Evolutionary conservation across 768 basidiomycete genomes (phyloP).

Genomic region (Tricholoma flavovirens): DNA sequence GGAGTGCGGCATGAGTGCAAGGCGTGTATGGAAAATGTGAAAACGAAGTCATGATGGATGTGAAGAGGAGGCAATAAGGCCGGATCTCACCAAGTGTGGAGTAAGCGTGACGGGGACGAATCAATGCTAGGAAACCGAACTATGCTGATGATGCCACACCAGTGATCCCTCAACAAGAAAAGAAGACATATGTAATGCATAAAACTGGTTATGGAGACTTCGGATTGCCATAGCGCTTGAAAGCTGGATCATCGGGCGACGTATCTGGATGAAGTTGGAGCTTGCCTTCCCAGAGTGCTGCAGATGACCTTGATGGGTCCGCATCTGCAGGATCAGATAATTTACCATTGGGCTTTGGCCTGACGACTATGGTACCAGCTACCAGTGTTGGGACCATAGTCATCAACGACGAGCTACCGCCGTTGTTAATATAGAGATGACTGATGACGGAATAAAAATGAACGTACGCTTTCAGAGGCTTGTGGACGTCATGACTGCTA

Average conservation of each 20-base stretch:
- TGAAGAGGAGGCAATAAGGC: background rate
- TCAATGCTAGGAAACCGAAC: background rate
- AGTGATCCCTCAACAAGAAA: background rate
- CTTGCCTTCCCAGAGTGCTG: slow-evolving; percentile 80
- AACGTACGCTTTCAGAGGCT: slow-evolving; percentile 42
- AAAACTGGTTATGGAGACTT: background rate
- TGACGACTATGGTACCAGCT: slow-evolving; percentile 49
- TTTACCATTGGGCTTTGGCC: slow-evolving; percentile 49
- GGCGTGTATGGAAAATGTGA: background rate
- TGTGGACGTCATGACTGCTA: slow-evolving; percentile 40
- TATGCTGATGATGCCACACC: background rate
- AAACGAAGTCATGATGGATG: background rate
- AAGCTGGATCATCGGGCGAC: slow-evolving; percentile 54
- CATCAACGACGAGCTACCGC: slow-evolving; percentile 26
- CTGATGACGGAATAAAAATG: background rate
- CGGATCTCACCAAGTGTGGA: background rate
- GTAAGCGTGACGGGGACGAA: background rate
- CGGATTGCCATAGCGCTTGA: slow-evolving; percentile 22
- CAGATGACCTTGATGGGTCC: slow-evolving; percentile 77
- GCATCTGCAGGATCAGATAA: slow-evolving; percentile 69
- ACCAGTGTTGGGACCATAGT: slow-evolving; percentile 52
- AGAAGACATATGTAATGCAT: background rate
- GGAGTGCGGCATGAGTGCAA: background rate
- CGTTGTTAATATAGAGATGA: slow-evolving; percentile 4
- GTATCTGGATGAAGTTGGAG: slow-evolving; percentile 89